Conservation (phyloP, 1,139 yeast species). For the Kazachstania sp. region DNA sequence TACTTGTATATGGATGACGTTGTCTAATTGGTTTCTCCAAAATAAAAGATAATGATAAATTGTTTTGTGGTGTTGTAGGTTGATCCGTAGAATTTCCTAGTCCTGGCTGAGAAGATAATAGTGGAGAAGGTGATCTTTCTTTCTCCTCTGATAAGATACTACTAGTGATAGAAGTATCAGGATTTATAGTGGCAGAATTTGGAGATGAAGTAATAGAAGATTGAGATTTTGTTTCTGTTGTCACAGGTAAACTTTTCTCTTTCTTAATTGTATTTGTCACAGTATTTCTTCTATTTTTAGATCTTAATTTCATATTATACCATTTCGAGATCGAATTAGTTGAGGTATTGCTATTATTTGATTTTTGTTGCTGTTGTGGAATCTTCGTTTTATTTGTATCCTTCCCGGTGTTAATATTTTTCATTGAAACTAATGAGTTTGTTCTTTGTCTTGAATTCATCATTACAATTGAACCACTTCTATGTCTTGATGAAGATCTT, state of each 20-base stretch:
- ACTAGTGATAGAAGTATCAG: not conserved
- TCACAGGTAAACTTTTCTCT: not conserved
- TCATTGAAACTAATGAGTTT: not conserved
- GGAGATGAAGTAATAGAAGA: not conserved
- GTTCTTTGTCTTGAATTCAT: not conserved
- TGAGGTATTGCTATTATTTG: not conserved
- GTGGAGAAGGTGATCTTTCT: not conserved
- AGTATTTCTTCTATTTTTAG: constrained; percentile 6
- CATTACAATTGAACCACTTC: not conserved
- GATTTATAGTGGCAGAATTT: not conserved
- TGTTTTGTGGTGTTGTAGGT: not conserved
- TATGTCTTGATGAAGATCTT: not conserved
- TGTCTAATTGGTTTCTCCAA: constrained; percentile 10
- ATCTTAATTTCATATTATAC: constrained; percentile 8
- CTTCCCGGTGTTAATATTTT: not conserved
- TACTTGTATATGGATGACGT: constrained; percentile 53
- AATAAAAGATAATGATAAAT: not conserved
- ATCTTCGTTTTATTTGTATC: not conserved
- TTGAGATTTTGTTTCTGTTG: not conserved
- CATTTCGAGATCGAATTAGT: constrained; percentile 3
- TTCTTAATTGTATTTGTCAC: not conserved
- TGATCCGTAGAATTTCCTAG: not conserved
- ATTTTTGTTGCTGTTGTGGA: not conserved
- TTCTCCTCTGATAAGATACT: not conserved
- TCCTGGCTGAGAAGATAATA: not conserved